Evolutionary conservation across 179 eudicot genomes (phyloP), one percentile per base, ranked within the genome.

Genomic region (Spergularia azorica): DNA sequence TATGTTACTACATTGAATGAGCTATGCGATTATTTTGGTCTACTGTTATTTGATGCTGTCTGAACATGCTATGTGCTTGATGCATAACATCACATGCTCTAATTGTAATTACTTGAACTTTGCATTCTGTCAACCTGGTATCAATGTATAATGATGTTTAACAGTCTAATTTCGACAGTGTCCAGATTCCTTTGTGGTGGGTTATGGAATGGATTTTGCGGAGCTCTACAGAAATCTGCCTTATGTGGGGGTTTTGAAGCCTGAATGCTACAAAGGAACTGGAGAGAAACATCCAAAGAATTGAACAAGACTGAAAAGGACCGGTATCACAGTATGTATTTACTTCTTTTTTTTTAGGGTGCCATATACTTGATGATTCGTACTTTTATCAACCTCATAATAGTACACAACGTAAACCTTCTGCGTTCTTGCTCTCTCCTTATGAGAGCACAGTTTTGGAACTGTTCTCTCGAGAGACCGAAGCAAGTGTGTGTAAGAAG

Each of bases 141-240:
- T 54, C 10, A 21, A 16, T 8, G 3, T 70, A 18, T 1, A 52
- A 5, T 51, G 72, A 70, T 10, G 17, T 32, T 26, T 32, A 6
- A 13, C 52, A 26, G 18, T 54, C 3, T 52, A 13, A 46, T 77
- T 46, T 63, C 75, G 46, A 82, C 94, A 94, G 98, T 92, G 97
- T 74, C 94, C 94, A 2, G 95, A 92, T 86, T 61, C 76, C 63
- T 92, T 92, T 70, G 95, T 92, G 26, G 97, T 94, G 58, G 98
- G 98, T 57, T 94, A 94, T 74, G 98, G 98, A 67, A 79, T 94
- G 84, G 98, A 94, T 76, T 86, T 84, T 63, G 93, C 91, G 3
- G 97, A 94, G 84, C 67, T 67, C 36, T 94, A 92, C 86, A 84
- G 98, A 77, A 94, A 94, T 77, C 86, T 94, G 88, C 98, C 97